Evolutionary conservation across 805 yeast species (phyloP), one percentile per base, ranked within the genome.

Genomic region (Metschnikowia lachancei): DNA sequence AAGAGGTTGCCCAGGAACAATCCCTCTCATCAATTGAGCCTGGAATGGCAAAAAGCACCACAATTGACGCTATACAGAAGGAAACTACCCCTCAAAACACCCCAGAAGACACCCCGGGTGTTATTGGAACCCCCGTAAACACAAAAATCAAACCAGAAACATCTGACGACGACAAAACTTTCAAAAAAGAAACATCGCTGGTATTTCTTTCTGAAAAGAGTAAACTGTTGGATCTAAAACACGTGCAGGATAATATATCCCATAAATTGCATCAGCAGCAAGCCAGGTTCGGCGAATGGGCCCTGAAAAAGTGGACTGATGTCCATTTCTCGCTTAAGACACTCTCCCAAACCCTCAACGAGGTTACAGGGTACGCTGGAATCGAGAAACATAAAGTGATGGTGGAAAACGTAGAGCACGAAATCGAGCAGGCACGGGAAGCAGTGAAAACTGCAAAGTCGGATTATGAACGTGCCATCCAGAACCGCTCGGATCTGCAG

Each of bases 341-440:
- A 0, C 84, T 87, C 0, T 77, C 87, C 0, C 74, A 80, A 49
- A 78, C 91, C 1, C 72, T 92, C 29, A 94, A 94, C 59, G 96
- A 90, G 56, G 83, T 90, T 10, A 92, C 99, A 0, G 99, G 99
- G 0, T 94, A 94, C 63, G 77, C 89, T 0, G 74, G 83, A 16
- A 87, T 94, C 46, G 95, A 87, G 59, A 71, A 75, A 47, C 66
- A 92, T 56, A 84, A 89, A 63, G 62, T 70, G 24, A 66, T 78
- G 1, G 88, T 94, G 26, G 80, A 76, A 8, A 54, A 57, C 2
- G 63, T 70, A 36, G 97, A 92, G 56, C 50, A 51, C 12, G 70
- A 75, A 28, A 62, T 88, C 33, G 69, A 69, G 41, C 62, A 60
- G 1, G 67, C 81, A 3, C 78, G 87, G 46, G 62, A 62, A 0